phyloP scores from a whole-genome alignment of 1,139 yeast species.

The Geotrichum fermentans region DNA sequence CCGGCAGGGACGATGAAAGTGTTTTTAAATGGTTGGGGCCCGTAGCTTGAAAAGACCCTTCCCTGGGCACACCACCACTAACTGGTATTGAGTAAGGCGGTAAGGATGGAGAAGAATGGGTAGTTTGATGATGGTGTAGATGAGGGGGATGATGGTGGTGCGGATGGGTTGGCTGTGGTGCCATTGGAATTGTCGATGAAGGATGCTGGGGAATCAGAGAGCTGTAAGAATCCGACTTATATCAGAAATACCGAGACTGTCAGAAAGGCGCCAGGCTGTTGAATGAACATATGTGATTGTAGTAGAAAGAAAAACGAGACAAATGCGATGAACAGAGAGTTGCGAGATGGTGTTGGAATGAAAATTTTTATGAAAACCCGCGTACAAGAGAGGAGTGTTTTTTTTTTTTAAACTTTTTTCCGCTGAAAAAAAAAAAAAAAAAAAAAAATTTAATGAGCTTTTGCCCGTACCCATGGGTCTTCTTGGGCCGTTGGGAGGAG shows the following conservation, averaged over 20 bases:
- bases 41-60: conserved; percentile 5
- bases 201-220: neutral
- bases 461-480: neutral
- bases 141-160: conserved; percentile 1
- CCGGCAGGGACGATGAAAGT: conserved; percentile 9
- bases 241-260: neutral
- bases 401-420: conserved; percentile 1
- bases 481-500: neutral
- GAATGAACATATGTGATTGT: neutral
- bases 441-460: neutral
- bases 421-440: neutral
- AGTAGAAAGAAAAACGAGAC: neutral
- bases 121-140: conserved; percentile 4
- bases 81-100: conserved; percentile 9
- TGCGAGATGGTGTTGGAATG: neutral
- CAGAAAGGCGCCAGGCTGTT: neutral
- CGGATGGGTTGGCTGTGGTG: conserved; percentile 7
- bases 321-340: neutral
- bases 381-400: neutral
- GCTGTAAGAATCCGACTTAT: neutral
- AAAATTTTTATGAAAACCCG: no score
- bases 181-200: conserved; percentile 5
- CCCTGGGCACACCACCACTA: neutral
- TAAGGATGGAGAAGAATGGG: neutral
- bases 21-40: conserved; percentile 10